Base-by-base conservation (phyloP, 108 stramenopile genomes). In the Epithemia pelagica region DNA sequence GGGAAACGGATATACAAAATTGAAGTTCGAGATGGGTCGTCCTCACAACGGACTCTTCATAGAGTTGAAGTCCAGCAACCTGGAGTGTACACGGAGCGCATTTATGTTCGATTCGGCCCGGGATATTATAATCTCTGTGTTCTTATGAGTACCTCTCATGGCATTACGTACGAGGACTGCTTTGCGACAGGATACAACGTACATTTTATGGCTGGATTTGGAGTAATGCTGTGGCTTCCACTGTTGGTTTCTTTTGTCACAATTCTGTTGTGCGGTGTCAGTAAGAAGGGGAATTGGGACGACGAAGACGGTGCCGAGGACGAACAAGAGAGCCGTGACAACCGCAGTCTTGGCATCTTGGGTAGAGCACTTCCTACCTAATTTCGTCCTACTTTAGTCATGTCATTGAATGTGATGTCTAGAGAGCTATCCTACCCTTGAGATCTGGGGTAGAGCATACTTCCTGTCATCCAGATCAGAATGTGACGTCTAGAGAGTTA, bases 171-270 rank as follows among this genome's bases (percentile, higher is more conserved):
- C 68, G 90, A 91, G 63, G 90, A 91, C 53, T 72, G 75, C 32
- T 91, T 91, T 65, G 83, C 84, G 56, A 53, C 88, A 60, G 87
- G 90, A 28, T 91, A 84, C 78, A 91, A 91, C 71, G 84, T 91
- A 10, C 78, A 88, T 57, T 91, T 83, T 66, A 85, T 87, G 83
- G 75, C 78, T 31, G 90, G 90, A 10, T 78, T 82, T 64, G 74
- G 78, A 53, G 31, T 78, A 2, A 61, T 83, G 52, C 55, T 88
- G 30, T 91, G 90, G 90, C 72, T 87, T 23, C 90, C 90, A 29
- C 74, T 91, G 32, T 32, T 75, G 2, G 24, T 81, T n/a, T 68
- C 70, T 22, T 62, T 69, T 0, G 31, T 74, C 20, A 61, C 55
- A 1, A 74, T 72, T 21, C 69, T 72, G 23, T 51, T 77, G 2